These are phyloP conservation scores for Dactylellina drechsleri DNA, from an alignment of 2,329 filamentous ascomycete species.

Conservation along the genomic window DNA sequence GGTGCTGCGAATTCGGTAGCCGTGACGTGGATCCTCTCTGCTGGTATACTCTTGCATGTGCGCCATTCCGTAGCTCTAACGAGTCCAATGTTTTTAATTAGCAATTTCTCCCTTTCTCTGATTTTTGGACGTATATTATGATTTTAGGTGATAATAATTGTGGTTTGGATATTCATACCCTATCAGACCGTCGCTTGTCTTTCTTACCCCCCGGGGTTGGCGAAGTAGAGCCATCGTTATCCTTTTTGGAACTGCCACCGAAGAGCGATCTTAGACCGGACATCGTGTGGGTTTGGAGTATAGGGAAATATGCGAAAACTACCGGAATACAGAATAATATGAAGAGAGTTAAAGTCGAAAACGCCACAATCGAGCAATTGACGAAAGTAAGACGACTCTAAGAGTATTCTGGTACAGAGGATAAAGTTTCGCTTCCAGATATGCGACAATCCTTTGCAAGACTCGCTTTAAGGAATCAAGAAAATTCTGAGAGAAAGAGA, in stretches of 20 bases:
- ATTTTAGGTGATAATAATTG: neutral
- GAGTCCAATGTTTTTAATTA: neutral
- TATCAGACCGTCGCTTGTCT: slow-evolving; percentile 14
- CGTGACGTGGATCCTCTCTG: slow-evolving; percentile 26
- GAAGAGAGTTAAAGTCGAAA: too few relatives aligned
- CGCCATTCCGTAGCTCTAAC: slow-evolving; percentile 27
- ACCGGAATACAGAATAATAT: too few relatives aligned
- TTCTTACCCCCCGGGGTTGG: slow-evolving; percentile 10
- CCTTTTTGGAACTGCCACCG: slow-evolving; percentile 26
- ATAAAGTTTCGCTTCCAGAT: too few relatives aligned
- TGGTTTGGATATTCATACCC: slow-evolving; percentile 15
- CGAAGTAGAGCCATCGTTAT: slow-evolving; percentile 36
- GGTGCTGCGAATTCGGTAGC: slow-evolving; percentile 27
- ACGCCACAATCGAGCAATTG: too few relatives aligned
- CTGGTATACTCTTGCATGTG: slow-evolving; percentile 26
- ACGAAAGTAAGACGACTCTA: too few relatives aligned
- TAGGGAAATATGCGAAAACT: neutral
- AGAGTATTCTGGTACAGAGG: too few relatives aligned
- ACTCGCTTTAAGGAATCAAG: too few relatives aligned
- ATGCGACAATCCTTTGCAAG: too few relatives aligned
- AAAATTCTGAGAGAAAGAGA: too few relatives aligned
- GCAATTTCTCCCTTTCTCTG: neutral
- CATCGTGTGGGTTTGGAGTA: neutral
- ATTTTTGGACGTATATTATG: neutral
- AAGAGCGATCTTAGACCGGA: slow-evolving; percentile 8